phyloP scores from a whole-genome alignment of 169 alveolate species.

The Theileria orientalis region DNA sequence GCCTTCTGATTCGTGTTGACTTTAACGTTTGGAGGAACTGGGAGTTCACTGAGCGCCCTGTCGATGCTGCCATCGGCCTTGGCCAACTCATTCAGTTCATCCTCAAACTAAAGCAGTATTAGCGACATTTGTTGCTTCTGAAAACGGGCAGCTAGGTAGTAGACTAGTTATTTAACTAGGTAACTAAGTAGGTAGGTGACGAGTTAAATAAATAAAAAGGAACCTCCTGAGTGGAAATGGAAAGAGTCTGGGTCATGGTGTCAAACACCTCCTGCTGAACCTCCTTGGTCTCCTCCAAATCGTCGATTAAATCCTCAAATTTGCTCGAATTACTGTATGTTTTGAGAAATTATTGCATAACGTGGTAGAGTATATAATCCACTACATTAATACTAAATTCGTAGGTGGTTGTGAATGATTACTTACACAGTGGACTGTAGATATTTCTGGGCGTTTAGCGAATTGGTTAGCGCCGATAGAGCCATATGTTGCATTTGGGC shows the following conservation, averaged over 20 bases:
- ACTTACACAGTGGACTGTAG: slow-evolving; percentile 39
- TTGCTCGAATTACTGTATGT: slow-evolving; percentile 56
- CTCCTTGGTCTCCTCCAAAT: slow-evolving; percentile 72
- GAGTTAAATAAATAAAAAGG: neutral
- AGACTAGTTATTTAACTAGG: no score
- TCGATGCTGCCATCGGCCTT: no score
- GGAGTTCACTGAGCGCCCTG: no score
- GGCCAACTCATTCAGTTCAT: slow-evolving; percentile 53
- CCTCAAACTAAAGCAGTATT: slow-evolving; percentile 51
- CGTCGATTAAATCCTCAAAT: slow-evolving; percentile 71
- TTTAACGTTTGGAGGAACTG: no score
- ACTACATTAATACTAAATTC: no score
- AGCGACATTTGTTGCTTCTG: neutral
- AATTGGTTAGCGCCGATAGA: slow-evolving; percentile 66
- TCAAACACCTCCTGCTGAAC: slow-evolving; percentile 72
- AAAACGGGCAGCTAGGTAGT: no score
- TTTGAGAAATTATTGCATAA: no score
- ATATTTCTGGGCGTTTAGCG: slow-evolving; percentile 44
- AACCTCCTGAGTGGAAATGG: slow-evolving; percentile 44
- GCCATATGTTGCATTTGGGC: slow-evolving; percentile 76
- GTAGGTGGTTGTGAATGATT: neutral
- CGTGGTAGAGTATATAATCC: no score
- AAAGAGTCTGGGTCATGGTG: slow-evolving; percentile 57
- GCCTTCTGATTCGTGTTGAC: no score
- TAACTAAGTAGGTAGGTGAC: no score